These are phyloP conservation scores for Ganoderma lucidum DNA, from an alignment of 1,284 basidiomycete genomes.

Conservation along the genomic window DNA sequence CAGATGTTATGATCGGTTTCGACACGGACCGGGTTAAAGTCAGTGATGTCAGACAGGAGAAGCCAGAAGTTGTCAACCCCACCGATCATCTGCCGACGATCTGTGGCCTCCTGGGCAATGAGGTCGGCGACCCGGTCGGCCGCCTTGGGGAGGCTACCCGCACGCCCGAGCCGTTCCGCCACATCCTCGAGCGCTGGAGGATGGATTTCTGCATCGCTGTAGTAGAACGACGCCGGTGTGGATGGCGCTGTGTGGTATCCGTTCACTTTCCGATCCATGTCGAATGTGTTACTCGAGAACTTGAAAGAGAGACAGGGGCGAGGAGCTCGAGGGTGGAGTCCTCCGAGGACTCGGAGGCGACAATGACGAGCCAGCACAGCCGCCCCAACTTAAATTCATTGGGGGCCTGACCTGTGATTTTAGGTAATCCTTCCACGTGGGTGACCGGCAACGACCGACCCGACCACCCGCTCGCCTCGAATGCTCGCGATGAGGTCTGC, in stretches of 20 bases:
- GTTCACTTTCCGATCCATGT: not conserved
- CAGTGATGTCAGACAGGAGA: constrained; percentile 36
- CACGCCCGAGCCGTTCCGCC: constrained; percentile 19
- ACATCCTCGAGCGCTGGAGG: constrained; percentile 27
- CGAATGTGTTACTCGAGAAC: not conserved
- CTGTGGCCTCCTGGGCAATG: constrained; percentile 33
- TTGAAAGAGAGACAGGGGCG: not conserved
- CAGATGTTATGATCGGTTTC: not conserved
- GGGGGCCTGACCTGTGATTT: not conserved
- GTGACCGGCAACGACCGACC: not conserved
- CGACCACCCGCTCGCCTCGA: not conserved
- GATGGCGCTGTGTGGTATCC: constrained; percentile 17
- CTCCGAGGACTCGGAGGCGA: not conserved
- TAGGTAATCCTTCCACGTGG: not conserved
- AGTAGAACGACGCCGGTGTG: constrained; percentile 31
- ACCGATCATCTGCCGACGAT: constrained; percentile 37
- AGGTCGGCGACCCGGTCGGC: constrained; percentile 18
- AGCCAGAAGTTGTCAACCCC: constrained; percentile 44
- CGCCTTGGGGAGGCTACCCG: constrained; percentile 10
- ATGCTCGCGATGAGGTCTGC: not conserved
- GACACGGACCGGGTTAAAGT: constrained; percentile 41
- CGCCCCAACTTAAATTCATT: not conserved
- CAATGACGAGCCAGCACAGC: not conserved
- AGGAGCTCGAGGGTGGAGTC: not conserved
- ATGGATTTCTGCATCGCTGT: constrained; percentile 25